phyloP scores from a whole-genome alignment of 345 rosid genomes.

The Noccaea bulbosa region DNA sequence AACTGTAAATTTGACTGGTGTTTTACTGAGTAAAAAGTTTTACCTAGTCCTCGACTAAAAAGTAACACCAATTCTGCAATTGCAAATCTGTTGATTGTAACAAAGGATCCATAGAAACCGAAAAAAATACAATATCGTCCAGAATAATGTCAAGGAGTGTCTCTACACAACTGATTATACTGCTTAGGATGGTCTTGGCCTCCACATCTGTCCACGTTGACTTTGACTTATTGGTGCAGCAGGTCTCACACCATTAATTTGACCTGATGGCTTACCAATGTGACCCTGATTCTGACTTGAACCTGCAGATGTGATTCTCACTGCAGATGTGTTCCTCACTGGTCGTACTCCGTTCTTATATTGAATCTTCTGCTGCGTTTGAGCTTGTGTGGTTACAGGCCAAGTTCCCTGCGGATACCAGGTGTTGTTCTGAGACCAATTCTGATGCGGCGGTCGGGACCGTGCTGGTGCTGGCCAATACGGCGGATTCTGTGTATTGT shows the following conservation, averaged over 20 bases:
- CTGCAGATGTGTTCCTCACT: not conserved
- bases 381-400: slow-evolving; percentile 31
- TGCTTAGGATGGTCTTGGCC: slow-evolving; percentile 46
- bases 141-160: slow-evolving; percentile 15
- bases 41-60: not conserved
- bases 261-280: slow-evolving; percentile 30
- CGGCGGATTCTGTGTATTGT: slow-evolving; percentile 30
- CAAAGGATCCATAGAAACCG: slow-evolving; percentile 19
- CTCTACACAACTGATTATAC: slow-evolving; percentile 29
- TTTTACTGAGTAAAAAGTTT: slow-evolving; percentile 36
- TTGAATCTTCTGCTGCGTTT: slow-evolving; percentile 34
- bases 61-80: slow-evolving; percentile 1
- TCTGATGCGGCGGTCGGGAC: slow-evolving; percentile 42
- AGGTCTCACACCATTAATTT: not conserved
- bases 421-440: slow-evolving; percentile 36
- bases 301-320: slow-evolving; percentile 9
- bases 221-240: slow-evolving; percentile 25
- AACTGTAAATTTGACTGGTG: slow-evolving; percentile 40
- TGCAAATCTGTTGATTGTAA: slow-evolving; percentile 24
- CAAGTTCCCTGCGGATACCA: slow-evolving; percentile 25
- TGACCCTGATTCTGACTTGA: slow-evolving; percentile 36
- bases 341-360: slow-evolving; percentile 33
- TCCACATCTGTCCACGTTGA: slow-evolving; percentile 52
- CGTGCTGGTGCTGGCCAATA: slow-evolving; percentile 27
- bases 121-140: slow-evolving; percentile 19